Conservation (phyloP, 768 basidiomycete species). For the Serendipita sp. region DNA sequence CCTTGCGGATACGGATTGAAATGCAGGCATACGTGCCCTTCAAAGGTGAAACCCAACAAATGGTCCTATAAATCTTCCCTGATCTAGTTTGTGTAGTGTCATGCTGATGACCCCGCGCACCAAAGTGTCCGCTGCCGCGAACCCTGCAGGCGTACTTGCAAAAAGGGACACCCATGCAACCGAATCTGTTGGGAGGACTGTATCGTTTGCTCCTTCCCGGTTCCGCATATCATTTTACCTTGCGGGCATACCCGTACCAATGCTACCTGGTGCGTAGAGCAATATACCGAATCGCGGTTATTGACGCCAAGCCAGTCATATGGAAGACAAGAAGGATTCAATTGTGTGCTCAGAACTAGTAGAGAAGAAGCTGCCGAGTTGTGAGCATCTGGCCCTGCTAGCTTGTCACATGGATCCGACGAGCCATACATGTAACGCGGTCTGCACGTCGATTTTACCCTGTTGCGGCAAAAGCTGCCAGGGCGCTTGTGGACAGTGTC, state of each 20-base stretch:
- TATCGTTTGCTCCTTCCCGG: conserved; percentile 33
- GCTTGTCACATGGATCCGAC: conserved; percentile 31
- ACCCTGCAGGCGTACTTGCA: conserved; percentile 36
- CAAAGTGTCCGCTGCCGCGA: conserved; percentile 29
- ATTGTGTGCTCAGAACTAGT: conserved; percentile 31
- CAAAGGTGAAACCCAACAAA: conserved; percentile 25
- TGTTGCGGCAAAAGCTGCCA: conserved; percentile 41
- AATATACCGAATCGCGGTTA: not conserved
- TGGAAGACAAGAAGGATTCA: conserved; percentile 27
- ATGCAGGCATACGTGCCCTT: conserved; percentile 53
- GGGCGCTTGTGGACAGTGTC: conserved; percentile 35
- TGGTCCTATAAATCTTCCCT: not conserved
- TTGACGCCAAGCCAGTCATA: conserved; percentile 22
- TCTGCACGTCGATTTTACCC: conserved; percentile 29
- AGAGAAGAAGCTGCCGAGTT: conserved; percentile 28
- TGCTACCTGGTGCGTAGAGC: conserved; percentile 33
- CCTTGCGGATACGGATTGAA: conserved; percentile 34
- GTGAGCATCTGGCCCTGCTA: conserved; percentile 37
- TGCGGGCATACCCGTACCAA: conserved; percentile 35
- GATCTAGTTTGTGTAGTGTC: conserved; percentile 28
- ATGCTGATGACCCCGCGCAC: conserved; percentile 43
- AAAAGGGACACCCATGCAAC: conserved; percentile 40
- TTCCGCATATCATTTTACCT: conserved; percentile 32
- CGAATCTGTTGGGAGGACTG: conserved; percentile 36
- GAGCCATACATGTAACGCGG: conserved; percentile 22